phyloP scores from a whole-genome alignment of 257 asterid genomes.

The Primulina huaijiensis region DNA sequence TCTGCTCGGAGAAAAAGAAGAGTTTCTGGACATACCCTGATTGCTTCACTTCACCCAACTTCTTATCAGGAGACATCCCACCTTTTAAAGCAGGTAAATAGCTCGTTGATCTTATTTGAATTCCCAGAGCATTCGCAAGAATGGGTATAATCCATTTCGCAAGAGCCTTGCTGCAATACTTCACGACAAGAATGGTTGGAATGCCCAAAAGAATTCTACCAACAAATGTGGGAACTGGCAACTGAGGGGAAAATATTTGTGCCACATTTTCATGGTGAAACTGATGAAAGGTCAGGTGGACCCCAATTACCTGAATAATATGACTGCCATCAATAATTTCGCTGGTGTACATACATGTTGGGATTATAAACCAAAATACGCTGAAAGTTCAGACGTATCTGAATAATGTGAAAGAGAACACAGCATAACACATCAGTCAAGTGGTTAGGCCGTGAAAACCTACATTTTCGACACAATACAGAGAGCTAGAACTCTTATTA shows the following conservation, averaged over 20 bases:
- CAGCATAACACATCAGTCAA: neutral
- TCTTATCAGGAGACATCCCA: constrained; percentile 39
- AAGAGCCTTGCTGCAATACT: constrained; percentile 87
- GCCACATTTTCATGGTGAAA: constrained; percentile 83
- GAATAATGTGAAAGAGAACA: neutral
- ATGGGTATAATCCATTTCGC: constrained; percentile 91
- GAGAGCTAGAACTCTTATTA: neutral
- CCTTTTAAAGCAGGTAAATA: constrained; percentile 57
- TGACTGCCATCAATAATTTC: constrained; percentile 15
- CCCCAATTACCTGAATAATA: constrained; percentile 68
- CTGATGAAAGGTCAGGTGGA: constrained; percentile 87
- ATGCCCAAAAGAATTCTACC: constrained; percentile 80
- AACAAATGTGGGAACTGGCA: constrained; percentile 48
- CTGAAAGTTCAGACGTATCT: neutral
- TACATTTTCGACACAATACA: neutral
- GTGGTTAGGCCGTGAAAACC: neutral
- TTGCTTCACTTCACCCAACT: constrained; percentile 51
- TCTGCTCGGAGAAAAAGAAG: constrained; percentile 56
- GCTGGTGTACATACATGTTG: neutral
- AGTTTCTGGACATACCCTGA: constrained; percentile 64
- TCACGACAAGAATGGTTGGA: constrained; percentile 79
- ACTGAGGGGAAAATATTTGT: constrained; percentile 59
- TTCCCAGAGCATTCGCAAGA: constrained; percentile 74
- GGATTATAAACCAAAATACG: neutral
- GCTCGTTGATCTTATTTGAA: constrained; percentile 76